Base-by-base conservation (phyloP, 495 filamentous ascomycete genomes). In the Penicillium coprophilum region DNA sequence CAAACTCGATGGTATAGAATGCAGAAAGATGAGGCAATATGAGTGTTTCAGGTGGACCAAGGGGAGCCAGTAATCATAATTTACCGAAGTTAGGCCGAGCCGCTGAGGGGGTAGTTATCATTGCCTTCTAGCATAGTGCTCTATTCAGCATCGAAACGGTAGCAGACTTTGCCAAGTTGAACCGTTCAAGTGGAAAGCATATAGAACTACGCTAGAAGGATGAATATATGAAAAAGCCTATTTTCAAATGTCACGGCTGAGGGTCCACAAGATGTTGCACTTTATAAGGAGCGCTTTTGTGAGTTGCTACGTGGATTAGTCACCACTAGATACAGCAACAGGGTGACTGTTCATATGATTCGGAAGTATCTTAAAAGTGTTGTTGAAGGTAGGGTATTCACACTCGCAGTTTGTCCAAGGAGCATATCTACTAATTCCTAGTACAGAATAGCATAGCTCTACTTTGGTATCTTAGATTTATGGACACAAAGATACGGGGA, bases 401-500 rank as follows among this genome's bases (percentile, higher is more conserved):
- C 45, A 13, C 77, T 38, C 73, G 75, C 0, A 65, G 73, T 19
- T n/a, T 50, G 9, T 47, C 46, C 11, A 45, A 55, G 28, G 55
- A 57, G 19, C 32, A 54, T 23, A 34, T 38, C 50, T n/a, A 43
- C n/a, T 41, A 49, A 61, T 24, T 49, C 9, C 31, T 56, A n/a
- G 24, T 28, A 64, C 27, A 64, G 59, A 28, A 48, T 61, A 60
- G 23, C 5, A 24, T 24, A 5, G 23, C 2, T 24, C 23, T 24
- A 5, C 23, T 5, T 24, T 24, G 5, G 23, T 24, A 24, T 24
- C 23, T 24, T 5, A 24, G 5, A 5, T 24, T 2, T 24, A 24
- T 24, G 23, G 23, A 2, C 23, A 24, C 23, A 24, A 24, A 24
- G 23, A 24, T 24, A 5, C 23, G 5, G 23, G 23, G 23, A 5